A percentile compares a stretch with the other conserved stretches of the same genome.
These are phyloP conservation scores for Ophiostoma perfectum DNA, from an alignment of 2,329 filamentous ascomycete genomes.

Conservation along the genomic window DNA sequence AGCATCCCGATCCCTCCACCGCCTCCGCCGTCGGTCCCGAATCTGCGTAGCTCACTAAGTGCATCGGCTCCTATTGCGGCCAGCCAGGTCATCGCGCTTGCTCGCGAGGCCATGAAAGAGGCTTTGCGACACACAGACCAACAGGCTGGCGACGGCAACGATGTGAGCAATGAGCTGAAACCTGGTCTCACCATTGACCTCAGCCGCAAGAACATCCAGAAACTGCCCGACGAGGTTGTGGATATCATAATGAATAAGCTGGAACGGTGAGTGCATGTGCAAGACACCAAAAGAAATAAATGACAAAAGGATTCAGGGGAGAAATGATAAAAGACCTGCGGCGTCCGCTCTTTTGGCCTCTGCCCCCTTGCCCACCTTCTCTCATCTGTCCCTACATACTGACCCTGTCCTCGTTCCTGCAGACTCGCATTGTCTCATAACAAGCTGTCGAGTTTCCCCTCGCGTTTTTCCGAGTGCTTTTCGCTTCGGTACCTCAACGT, in stretches of 20 bases:
- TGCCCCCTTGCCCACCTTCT: neutral
- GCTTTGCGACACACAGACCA: constrained; percentile 61
- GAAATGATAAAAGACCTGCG: neutral
- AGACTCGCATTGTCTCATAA: constrained; percentile 81
- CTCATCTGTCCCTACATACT: neutral
- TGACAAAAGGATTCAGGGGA: neutral
- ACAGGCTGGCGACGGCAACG: constrained; percentile 56
- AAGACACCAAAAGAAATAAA: neutral
- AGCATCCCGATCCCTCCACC: constrained; percentile 33
- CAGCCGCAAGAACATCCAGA: constrained; percentile 67
- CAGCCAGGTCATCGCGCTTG: constrained; percentile 59
- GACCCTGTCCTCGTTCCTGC: constrained; percentile 16
- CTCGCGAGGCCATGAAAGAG: constrained; percentile 60
- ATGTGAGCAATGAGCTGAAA: constrained; percentile 56
- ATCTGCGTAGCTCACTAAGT: constrained; percentile 44
- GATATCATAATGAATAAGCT: constrained; percentile 69
- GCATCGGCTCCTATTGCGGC: constrained; percentile 51
- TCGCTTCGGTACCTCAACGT: constrained; percentile 76
- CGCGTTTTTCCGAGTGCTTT: constrained; percentile 68
- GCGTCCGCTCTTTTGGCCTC: neutral
- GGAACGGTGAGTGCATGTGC: constrained; percentile 52
- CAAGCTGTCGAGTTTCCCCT: constrained; percentile 62
- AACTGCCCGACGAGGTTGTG: constrained; percentile 66
- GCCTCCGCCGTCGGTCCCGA: constrained; percentile 36
- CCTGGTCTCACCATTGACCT: constrained; percentile 73